Conservation (phyloP, 2,329 filamentous ascomycete genomes). For the Neofusicoccum laricinum region DNA sequence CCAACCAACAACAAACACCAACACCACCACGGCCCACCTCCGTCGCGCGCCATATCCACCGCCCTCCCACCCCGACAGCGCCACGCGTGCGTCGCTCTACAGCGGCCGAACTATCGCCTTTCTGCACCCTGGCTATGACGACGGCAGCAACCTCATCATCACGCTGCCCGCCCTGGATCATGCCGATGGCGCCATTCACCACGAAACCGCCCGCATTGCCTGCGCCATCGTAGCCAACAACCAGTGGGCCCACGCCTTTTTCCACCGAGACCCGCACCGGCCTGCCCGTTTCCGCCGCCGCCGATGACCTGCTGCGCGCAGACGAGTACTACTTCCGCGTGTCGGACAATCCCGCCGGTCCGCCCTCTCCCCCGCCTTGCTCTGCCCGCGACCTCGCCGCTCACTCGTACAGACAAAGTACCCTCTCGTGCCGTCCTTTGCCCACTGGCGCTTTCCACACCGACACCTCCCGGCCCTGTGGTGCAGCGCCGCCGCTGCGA, state of each 20-base stretch:
- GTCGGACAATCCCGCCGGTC: background rate
- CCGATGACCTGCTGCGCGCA: background rate
- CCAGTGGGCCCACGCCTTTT: background rate
- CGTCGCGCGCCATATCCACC: no score
- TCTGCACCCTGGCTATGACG: no score
- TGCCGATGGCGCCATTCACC: no score
- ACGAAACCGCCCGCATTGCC: no score
- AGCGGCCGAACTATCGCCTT: no score
- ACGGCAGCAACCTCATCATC: no score
- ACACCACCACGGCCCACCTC: no score
- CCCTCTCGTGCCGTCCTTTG: slow-evolving; percentile 22
- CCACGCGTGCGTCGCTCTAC: no score
- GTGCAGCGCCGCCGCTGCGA: slow-evolving; percentile 13
- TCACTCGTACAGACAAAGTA: slow-evolving; percentile 12
- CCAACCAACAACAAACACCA: no score
- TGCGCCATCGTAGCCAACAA: no score
- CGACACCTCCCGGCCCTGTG: slow-evolving; percentile 18
- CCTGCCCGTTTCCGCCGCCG: background rate
- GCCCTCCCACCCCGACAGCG: no score
- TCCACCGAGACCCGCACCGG: background rate
- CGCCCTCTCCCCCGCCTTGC: background rate
- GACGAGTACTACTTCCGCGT: background rate
- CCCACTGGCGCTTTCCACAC: slow-evolving; percentile 22
- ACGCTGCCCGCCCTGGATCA: no score
- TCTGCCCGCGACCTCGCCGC: background rate